Evolutionary conservation across 495 filamentous ascomycete species (phyloP).

Genomic region (Aspergillus nanangensis): DNA sequence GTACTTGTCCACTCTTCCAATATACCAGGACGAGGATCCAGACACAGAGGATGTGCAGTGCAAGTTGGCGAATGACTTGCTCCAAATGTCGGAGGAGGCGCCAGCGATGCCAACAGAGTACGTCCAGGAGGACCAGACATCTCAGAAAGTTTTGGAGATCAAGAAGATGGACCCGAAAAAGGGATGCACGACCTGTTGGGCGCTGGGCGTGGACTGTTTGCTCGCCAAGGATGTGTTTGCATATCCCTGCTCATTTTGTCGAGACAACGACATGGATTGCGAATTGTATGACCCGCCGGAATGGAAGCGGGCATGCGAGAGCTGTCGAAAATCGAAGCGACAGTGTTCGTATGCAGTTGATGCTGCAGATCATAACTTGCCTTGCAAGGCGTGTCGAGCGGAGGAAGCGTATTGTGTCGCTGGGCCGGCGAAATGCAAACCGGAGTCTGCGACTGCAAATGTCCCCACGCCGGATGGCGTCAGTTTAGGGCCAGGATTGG

Average conservation of each 20-base stretch:
- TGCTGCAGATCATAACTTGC: neutral
- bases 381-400: neutral
- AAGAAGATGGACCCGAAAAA: neutral
- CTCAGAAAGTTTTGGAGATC: too few species aligned
- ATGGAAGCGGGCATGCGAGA: neutral
- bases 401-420: neutral
- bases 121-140: too few species aligned
- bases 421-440: neutral
- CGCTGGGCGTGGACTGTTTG: neutral
- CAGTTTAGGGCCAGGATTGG: too few species aligned
- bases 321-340: neutral
- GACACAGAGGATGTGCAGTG: neutral
- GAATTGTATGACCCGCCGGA: neutral
- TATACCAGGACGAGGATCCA: slow-evolving; percentile 1
- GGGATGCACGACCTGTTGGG: neutral
- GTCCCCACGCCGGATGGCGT: neutral
- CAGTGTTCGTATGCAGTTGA: neutral
- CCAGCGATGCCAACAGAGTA: too few species aligned
- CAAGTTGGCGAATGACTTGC: neutral
- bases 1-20: slow-evolving; percentile 2
- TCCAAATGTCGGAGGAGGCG: neutral
- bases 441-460: neutral
- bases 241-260: neutral
- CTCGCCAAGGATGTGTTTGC: neutral
- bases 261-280: neutral